Evolutionary conservation across 2,329 filamentous ascomycete genomes (phyloP).

Genomic region (Scedosporium dehoogii): DNA sequence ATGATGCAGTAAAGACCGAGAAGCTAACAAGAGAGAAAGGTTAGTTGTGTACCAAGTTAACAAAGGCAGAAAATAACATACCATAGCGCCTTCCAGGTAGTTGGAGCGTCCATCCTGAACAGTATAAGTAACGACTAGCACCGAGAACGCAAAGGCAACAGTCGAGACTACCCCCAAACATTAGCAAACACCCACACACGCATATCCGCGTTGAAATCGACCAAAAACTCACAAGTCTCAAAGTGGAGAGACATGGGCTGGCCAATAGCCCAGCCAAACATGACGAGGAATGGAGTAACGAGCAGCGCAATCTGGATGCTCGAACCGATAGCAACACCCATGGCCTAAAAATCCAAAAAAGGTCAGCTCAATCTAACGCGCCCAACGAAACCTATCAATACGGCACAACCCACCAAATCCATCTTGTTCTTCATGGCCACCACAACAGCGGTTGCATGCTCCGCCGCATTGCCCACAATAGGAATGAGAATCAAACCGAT

Average conservation of each 20-base stretch:
- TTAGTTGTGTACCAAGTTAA: background rate
- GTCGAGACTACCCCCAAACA: slow-evolving; percentile 47
- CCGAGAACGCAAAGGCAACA: slow-evolving; percentile 65
- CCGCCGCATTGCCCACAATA: slow-evolving; percentile 71
- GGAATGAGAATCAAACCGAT: slow-evolving; percentile 72
- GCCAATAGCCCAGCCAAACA: slow-evolving; percentile 68
- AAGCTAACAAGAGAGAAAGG: slow-evolving; percentile 12
- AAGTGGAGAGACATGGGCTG: slow-evolving; percentile 71
- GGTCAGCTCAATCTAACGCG: background rate
- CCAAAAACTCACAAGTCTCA: slow-evolving; percentile 40
- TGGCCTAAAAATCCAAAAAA: slow-evolving; percentile 29
- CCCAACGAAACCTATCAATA: slow-evolving; percentile 6
- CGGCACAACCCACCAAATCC: slow-evolving; percentile 33
- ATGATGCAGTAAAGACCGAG: slow-evolving; percentile 48
- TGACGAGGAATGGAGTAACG: slow-evolving; percentile 70
- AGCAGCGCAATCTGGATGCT: slow-evolving; percentile 76
- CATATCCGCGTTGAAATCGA: background rate
- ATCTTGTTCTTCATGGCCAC: slow-evolving; percentile 71
- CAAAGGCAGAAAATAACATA: slow-evolving; percentile 27
- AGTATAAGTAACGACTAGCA: slow-evolving; percentile 64
- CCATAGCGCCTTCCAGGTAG: slow-evolving; percentile 73
- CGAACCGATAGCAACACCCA: slow-evolving; percentile 73
- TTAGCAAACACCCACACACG: background rate
- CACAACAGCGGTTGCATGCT: slow-evolving; percentile 73
- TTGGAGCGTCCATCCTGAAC: slow-evolving; percentile 78